These are phyloP conservation scores for Ogataea siamensis DNA, from an alignment of 805 yeast genomes.

Conservation along the genomic window DNA sequence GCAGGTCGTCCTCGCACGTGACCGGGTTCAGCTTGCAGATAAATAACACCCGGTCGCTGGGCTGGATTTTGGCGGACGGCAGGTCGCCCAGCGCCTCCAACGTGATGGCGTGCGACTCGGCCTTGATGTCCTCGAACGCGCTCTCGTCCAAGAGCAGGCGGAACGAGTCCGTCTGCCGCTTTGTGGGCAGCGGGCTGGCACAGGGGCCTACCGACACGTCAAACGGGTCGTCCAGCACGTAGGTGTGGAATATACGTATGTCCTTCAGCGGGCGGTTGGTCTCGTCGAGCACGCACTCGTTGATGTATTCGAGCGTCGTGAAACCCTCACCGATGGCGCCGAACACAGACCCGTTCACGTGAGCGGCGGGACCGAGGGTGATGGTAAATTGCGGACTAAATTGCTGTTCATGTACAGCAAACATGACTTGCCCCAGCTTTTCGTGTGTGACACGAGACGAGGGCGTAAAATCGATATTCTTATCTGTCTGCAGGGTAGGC, in stretches of 20 bases:
- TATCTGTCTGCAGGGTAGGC: conserved; percentile 1
- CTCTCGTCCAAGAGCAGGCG: conserved; percentile 29
- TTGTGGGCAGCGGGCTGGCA: conserved; percentile 39
- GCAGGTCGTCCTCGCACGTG: conserved; percentile 56
- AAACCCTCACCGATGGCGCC: conserved; percentile 55
- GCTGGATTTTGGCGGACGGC: conserved; percentile 55
- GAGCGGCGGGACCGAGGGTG: conserved; percentile 33
- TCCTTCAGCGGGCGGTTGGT: conserved; percentile 44
- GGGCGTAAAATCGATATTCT: conserved; percentile 19
- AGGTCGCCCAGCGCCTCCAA: conserved; percentile 64
- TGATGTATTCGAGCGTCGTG: conserved; percentile 44
- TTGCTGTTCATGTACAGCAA: conserved; percentile 6
- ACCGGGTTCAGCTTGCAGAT: conserved; percentile 63
- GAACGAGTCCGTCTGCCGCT: conserved; percentile 32
- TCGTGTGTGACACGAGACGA: conserved; percentile 23
- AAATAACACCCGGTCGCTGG: conserved; percentile 60
- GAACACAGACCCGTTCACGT: conserved; percentile 35
- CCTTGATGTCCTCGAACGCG: conserved; percentile 28
- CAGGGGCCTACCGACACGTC: conserved; percentile 34
- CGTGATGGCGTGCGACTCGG: conserved; percentile 56
- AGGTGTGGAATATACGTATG: conserved; percentile 50
- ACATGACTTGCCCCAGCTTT: conserved; percentile 37
- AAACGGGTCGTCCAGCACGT: conserved; percentile 55
- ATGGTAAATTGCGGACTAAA: conserved; percentile 40
- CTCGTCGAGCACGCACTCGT: conserved; percentile 38